Base-by-base conservation (phyloP, 2,329 filamentous ascomycete species). In the Aurifilum marmelostoma region DNA sequence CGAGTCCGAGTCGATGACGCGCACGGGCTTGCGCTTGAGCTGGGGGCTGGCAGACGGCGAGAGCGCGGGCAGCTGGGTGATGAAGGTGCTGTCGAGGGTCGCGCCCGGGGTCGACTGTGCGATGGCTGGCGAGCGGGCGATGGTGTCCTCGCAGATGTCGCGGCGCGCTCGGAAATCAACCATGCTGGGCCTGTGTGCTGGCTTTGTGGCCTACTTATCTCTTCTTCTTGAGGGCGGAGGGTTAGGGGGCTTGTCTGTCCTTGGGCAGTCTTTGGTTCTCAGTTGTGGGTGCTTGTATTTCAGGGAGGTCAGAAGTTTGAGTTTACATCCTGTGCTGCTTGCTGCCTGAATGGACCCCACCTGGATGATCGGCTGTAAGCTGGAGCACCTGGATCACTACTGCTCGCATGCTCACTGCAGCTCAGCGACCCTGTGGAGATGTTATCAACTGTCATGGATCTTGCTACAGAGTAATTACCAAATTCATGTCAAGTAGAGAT, bases 71-170 rank as follows among this genome's bases (percentile, higher is more conserved):
- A 63, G 61, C 41, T 63, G 39, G 61, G 61, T n/a, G n/a, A 63
- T 47, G 61, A 63, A 63, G 41, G 27, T 50, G 61, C 61, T 63
- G 14, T 63, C 61, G 41, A 63, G 61, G 61, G 24, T 63, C 27
- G 61, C 61, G 61, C 61, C 61, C 8, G 61, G 61, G 12, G 61
- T 63, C 39, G 61, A 29, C 61, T 50, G 61, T 4, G 18, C 61
- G 39, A 63, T 50, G 2, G 5, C 61, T 1, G 61, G n/a, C 24
- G 39, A 32, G 2, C 61, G 61, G 24, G 11, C 61, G 61, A 63
- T 63, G 61, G 61, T 47, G 61, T 63, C 61, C 41, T 63, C 61
- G 61, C 61, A 63, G 61, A 63, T 6, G 5, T 34, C 27, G 24
- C 41, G 61, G 16, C 61, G 61, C 12, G 34, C 0, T 16, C 8